A percentile compares a stretch with the other conserved stretches of the same genome.
These are phyloP conservation scores for Amanita pseudoporphyria DNA, from an alignment of 768 basidiomycete species.

Conservation along the genomic window DNA sequence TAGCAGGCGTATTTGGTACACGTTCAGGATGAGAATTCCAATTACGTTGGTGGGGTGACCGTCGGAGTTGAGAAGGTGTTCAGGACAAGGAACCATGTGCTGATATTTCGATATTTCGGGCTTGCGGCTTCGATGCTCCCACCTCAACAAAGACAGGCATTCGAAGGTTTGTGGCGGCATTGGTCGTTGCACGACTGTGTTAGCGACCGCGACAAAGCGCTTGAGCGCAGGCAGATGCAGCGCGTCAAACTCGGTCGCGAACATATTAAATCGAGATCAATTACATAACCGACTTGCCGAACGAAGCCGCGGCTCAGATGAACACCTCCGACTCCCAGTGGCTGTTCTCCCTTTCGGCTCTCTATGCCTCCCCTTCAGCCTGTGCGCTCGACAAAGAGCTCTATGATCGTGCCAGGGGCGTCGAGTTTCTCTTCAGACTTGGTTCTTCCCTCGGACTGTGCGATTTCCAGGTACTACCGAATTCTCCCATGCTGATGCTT, in stretches of 20 bases:
- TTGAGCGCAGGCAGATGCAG: no score
- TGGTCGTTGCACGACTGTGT: no score
- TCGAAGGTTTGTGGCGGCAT: no score
- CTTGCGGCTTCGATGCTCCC: no score
- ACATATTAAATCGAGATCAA: not conserved
- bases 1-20: not conserved
- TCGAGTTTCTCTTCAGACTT: constrained; percentile 79
- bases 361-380: constrained; percentile 49
- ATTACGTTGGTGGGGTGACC: no score
- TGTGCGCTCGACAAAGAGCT: constrained; percentile 60
- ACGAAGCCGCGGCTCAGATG: constrained; percentile 5
- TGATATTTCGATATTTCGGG: no score
- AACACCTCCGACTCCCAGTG: constrained; percentile 43
- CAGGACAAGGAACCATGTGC: no score
- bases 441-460: constrained; percentile 72
- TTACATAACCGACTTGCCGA: constrained; percentile 6
- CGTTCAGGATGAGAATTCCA: not conserved
- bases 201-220: no score
- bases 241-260: not conserved
- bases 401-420: constrained; percentile 70
- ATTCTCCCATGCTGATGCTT: constrained; percentile 11
- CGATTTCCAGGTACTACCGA: constrained; percentile 23
- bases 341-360: constrained; percentile 55
- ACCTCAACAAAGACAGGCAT: no score
- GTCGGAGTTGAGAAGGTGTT: not conserved